phyloP scores from a whole-genome alignment of 2,329 filamentous ascomycete species.

The Arthrocladium fulminans region DNA sequence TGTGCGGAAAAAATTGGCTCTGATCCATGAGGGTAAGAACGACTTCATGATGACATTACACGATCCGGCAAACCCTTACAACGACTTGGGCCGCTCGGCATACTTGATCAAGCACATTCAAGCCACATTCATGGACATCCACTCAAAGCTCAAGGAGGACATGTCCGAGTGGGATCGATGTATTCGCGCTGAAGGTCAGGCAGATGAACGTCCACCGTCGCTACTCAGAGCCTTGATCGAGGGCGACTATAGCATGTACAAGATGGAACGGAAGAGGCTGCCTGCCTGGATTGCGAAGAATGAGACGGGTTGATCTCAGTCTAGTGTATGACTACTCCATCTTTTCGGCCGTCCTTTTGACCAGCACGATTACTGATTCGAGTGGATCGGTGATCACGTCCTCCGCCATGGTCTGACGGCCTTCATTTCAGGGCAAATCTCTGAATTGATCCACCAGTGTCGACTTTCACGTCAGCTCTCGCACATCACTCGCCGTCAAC shows the following conservation, averaged over 20 bases:
- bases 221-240: conserved; percentile 16
- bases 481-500: conserved; percentile 23
- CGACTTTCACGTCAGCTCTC: neutral
- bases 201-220: conserved; percentile 6
- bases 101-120: conserved; percentile 44
- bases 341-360: too few species aligned
- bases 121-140: conserved; percentile 29
- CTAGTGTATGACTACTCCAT: neutral
- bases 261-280: conserved; percentile 13
- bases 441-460: neutral
- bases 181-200: neutral
- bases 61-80: conserved; percentile 50
- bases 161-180: conserved; percentile 15
- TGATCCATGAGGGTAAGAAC: neutral
- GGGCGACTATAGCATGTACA: conserved; percentile 20
- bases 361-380: too few species aligned
- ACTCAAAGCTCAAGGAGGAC: conserved; percentile 11
- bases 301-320: neutral
- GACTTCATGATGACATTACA: conserved; percentile 43
- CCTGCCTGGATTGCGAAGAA: neutral
- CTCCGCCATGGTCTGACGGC: too few species aligned
- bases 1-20: conserved; percentile 5
- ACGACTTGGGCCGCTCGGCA: conserved; percentile 45
- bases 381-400: too few species aligned
- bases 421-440: too few species aligned